phyloP scores from a whole-genome alignment of 257 asterid species.

The Salvia splendens region DNA sequence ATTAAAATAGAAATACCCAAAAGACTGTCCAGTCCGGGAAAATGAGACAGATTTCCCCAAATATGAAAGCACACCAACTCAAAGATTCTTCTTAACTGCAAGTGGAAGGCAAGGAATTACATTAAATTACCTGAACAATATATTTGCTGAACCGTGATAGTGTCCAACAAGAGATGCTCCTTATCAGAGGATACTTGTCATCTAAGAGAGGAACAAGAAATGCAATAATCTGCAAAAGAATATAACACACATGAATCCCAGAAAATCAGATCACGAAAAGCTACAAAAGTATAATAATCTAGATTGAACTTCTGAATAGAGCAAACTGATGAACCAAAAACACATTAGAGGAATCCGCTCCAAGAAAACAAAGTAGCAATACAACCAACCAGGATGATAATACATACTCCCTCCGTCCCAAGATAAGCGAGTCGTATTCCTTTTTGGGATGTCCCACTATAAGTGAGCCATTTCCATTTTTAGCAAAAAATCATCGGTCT shows the following conservation, averaged over 20 bases:
- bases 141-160: conserved; percentile 95
- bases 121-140: conserved; percentile 75
- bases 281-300: background rate
- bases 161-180: conserved; percentile 99
- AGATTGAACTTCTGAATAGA: conserved; percentile 22
- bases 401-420: too few species aligned
- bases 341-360: conserved; percentile 9
- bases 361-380: conserved; percentile 12
- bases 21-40: background rate
- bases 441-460: too few species aligned
- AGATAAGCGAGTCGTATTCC: too few species aligned
- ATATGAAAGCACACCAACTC: background rate
- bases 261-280: conserved; percentile 15
- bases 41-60: background rate
- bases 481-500: too few species aligned
- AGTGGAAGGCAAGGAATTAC: conserved; percentile 11
- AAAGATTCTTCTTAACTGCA: background rate
- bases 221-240: conserved; percentile 68
- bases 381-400: conserved; percentile 1
- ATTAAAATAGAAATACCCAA: background rate
- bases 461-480: too few species aligned
- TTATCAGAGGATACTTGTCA: conserved; percentile 91
- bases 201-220: conserved; percentile 91
- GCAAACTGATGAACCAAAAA: conserved; percentile 10
- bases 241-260: conserved; percentile 1